A percentile compares a stretch with the other conserved stretches of the same genome.
phyloP scores from a whole-genome alignment of 1,284 basidiomycete genomes.

The Ustilago esculenta region DNA sequence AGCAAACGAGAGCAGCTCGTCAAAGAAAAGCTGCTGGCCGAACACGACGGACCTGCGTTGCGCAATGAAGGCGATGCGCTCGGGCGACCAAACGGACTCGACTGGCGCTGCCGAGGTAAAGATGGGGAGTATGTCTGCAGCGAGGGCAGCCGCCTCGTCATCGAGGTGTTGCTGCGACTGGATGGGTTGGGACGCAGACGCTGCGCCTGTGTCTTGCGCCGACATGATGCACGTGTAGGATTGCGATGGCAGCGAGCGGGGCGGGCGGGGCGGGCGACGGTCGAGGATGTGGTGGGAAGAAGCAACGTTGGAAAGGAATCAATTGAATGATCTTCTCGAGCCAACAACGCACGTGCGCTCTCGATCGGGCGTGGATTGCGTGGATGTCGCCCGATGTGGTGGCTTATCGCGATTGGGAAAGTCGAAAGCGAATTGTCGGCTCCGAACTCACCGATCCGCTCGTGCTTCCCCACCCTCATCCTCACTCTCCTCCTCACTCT shows the following conservation, averaged over 20 bases:
- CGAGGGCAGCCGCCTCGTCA: constrained; percentile 29
- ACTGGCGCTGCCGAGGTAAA: constrained; percentile 26
- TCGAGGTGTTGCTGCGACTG: constrained; percentile 16
- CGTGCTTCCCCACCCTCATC: no score
- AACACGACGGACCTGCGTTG: constrained; percentile 12
- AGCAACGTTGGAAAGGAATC: no score
- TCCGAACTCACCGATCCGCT: no score
- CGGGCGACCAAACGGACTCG: constrained; percentile 26
- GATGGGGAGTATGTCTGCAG: constrained; percentile 31
- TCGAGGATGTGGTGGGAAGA: no score
- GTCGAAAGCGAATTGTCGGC: no score
- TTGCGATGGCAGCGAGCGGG: not conserved
- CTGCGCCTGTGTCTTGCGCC: constrained; percentile 6
- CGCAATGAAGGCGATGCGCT: constrained; percentile 14
- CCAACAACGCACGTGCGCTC: no score
- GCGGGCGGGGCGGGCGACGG: no score
- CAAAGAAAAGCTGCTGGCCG: constrained; percentile 42
- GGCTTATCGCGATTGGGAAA: no score
- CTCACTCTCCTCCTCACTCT: no score
- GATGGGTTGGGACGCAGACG: not conserved
- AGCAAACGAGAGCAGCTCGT: constrained; percentile 45
- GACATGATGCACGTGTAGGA: constrained; percentile 9
- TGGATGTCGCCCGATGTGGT: no score
- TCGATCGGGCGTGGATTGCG: no score
- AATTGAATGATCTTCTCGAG: not conserved